Conservation (phyloP, 2,329 filamentous ascomycete genomes). For the Trichoderma oligosporum region DNA sequence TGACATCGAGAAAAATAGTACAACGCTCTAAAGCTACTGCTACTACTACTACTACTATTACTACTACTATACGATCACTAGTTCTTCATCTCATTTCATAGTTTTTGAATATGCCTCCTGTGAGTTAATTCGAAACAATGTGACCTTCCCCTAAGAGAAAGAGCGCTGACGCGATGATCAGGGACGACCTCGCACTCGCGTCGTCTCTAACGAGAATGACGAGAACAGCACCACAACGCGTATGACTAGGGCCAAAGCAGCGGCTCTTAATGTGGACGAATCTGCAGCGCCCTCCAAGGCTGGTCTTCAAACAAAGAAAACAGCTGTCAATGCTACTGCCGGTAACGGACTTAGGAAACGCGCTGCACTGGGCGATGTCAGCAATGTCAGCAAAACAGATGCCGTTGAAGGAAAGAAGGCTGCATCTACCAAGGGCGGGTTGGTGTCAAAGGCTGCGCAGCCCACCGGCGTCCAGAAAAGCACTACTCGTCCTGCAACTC, state of each 20-base stretch:
- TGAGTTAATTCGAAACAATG: conserved; percentile 25
- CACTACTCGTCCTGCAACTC: conserved; percentile 53
- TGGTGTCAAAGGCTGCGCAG: conserved; percentile 77
- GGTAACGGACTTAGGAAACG: conserved; percentile 63
- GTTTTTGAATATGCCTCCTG: conserved; percentile 35
- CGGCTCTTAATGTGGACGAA: conserved; percentile 66
- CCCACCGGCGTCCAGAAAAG: conserved; percentile 78
- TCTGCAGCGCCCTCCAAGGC: conserved; percentile 55
- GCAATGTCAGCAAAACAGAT: conserved; percentile 84
- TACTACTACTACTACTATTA: too few species aligned
- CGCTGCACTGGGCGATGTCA: conserved; percentile 85
- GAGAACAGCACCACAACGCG: conserved; percentile 79
- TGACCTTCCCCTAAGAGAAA: not conserved
- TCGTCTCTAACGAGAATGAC: conserved; percentile 87
- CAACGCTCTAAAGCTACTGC: not conserved
- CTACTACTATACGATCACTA: conserved; percentile 2
- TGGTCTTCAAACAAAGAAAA: conserved; percentile 67
- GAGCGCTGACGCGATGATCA: conserved; percentile 14
- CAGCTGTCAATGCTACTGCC: conserved; percentile 47
- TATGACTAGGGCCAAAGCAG: conserved; percentile 88
- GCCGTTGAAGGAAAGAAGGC: conserved; percentile 71
- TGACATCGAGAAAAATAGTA: conserved; percentile 5
- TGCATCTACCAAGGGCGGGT: conserved; percentile 56
- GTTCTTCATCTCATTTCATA: conserved; percentile 12
- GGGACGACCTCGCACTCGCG: conserved; percentile 55